phyloP scores from a whole-genome alignment of 345 rosid species.

The Camelina neglecta region DNA sequence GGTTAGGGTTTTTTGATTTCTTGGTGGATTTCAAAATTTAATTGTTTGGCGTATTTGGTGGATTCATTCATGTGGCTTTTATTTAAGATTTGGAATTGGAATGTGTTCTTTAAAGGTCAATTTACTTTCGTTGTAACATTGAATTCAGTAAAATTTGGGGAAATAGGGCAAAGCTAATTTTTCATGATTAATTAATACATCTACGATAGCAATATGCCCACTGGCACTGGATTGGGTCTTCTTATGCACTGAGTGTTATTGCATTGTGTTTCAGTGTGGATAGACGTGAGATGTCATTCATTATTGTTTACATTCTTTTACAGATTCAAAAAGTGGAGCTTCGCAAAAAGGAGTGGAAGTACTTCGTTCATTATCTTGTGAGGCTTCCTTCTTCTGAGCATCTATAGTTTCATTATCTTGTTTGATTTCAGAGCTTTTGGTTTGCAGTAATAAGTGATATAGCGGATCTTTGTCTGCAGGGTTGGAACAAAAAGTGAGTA shows the following conservation, averaged over 20 bases:
- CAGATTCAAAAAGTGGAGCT: constrained; percentile 90
- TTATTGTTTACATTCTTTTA: constrained; percentile 15
- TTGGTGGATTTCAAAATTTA: not conserved
- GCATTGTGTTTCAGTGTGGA: not conserved
- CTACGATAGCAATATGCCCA: not conserved
- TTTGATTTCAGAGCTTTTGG: constrained; percentile 6
- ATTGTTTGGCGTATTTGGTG: not conserved
- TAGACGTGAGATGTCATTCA: not conserved
- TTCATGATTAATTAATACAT: not conserved
- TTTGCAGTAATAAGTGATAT: constrained; percentile 41
- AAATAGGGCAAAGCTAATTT: not conserved
- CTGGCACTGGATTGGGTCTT: constrained; percentile 1
- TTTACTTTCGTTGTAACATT: not conserved
- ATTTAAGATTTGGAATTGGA: not conserved
- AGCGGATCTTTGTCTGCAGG: constrained; percentile 62
- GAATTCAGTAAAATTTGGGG: not conserved
- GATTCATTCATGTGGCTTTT: not conserved
- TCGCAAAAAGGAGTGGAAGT: constrained; percentile 93
- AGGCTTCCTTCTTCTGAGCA: constrained; percentile 43
- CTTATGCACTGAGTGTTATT: no score
- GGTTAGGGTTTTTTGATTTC: not conserved
- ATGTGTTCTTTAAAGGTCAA: not conserved
- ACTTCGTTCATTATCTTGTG: constrained; percentile 96
- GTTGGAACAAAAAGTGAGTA: constrained; percentile 99
- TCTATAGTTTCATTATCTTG: constrained; percentile 15